Conservation (phyloP, 768 basidiomycete genomes). For the Rickenella mellea region DNA sequence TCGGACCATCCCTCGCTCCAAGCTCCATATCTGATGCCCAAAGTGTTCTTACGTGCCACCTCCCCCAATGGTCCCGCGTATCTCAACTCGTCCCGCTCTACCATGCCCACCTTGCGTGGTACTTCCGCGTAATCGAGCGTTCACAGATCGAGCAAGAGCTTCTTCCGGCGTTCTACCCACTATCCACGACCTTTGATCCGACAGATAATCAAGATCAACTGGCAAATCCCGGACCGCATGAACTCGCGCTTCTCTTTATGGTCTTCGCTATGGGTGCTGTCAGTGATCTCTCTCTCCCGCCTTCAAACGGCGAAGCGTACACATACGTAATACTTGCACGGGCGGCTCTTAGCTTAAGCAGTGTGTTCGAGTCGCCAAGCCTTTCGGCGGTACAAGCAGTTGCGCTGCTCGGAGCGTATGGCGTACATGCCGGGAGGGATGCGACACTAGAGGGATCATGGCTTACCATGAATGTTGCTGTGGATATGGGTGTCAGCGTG, state of each 20-base stretch:
- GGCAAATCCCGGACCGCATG: too few species aligned
- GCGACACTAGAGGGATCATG: slow-evolving; percentile 2
- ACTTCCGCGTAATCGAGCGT: too few species aligned
- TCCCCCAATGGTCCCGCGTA: too few species aligned
- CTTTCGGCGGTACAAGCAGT: slow-evolving; percentile 13
- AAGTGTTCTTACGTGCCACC: too few species aligned
- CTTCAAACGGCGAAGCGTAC: slow-evolving; percentile 24
- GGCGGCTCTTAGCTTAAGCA: slow-evolving; percentile 1
- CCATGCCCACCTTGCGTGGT: too few species aligned
- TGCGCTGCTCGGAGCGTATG: slow-evolving; percentile 22
- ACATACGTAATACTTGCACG: not conserved
- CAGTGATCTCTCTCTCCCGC: slow-evolving; percentile 34
- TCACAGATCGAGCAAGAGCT: too few species aligned
- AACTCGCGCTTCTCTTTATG: slow-evolving; percentile 37
- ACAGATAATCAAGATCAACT: not conserved
- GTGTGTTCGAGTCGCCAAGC: slow-evolving; percentile 16
- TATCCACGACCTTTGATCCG: not conserved
- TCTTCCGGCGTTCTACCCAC: too few species aligned
- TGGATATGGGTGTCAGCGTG: slow-evolving; percentile 6
- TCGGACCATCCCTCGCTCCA: too few species aligned
- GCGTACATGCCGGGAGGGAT: not conserved
- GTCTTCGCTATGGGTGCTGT: slow-evolving; percentile 39
- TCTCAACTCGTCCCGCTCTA: too few species aligned
- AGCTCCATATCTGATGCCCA: too few species aligned
- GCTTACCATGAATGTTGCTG: slow-evolving; percentile 5